Conservation (phyloP, 768 basidiomycete species). For the Gloeophyllum trabeum region DNA sequence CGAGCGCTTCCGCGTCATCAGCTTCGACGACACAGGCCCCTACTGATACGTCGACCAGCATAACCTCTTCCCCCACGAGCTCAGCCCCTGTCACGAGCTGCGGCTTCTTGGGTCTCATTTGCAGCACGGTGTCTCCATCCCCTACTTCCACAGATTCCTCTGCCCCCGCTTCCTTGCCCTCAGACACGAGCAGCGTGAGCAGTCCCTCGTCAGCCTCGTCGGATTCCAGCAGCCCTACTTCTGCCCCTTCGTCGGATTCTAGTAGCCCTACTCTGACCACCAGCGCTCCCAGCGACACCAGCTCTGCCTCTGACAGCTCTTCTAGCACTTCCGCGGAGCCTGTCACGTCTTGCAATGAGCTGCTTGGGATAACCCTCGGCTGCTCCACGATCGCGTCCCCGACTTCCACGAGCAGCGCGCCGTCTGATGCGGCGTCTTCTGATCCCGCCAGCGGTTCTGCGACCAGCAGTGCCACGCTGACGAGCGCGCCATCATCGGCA, state of each 20-base stretch:
- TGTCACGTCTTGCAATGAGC: constrained; percentile 3
- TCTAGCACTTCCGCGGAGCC: constrained; percentile 4
- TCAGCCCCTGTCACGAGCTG: background rate
- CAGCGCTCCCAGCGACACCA: background rate
- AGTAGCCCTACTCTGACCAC: background rate
- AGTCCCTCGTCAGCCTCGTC: background rate
- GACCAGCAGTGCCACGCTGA: constrained; percentile 31
- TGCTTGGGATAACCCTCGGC: constrained; percentile 2
- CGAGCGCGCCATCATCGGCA: no score
- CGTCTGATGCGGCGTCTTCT: constrained; percentile 4
- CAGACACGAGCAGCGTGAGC: background rate
- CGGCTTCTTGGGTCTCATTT: background rate
- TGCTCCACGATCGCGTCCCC: background rate
- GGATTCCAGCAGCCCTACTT: background rate
- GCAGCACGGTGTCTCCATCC: background rate
- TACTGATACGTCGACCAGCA: background rate
- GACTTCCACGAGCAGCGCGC: background rate
- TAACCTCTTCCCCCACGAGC: background rate
- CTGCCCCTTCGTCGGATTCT: background rate
- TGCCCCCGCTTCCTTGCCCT: constrained; percentile 2
- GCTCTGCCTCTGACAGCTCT: constrained; percentile 3
- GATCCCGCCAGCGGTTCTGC: constrained; percentile 26
- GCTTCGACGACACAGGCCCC: background rate
- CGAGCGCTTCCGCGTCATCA: constrained; percentile 1
- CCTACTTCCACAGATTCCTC: constrained; percentile 1